These are phyloP conservation scores for Cucurbitaria berberidis DNA, from an alignment of 2,329 filamentous ascomycete species.

Conservation along the genomic window DNA sequence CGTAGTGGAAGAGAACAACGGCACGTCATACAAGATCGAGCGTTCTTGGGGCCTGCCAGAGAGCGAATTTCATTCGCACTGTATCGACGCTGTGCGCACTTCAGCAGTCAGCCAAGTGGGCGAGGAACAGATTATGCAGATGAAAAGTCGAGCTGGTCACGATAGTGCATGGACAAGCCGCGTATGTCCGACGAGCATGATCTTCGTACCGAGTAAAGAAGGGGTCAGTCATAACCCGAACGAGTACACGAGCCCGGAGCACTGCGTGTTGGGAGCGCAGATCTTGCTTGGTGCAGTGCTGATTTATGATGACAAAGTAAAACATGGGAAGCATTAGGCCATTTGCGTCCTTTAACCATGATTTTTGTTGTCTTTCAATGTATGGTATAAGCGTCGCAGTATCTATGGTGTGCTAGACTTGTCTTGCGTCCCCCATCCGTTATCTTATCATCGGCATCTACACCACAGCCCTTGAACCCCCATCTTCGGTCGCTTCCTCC, in stretches of 20 bases:
- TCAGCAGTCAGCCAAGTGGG: constrained; percentile 26
- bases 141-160: constrained; percentile 36
- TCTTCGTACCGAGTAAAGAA: constrained; percentile 53
- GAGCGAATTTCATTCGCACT: constrained; percentile 28
- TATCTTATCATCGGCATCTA: constrained; percentile 5
- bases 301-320: constrained; percentile 27
- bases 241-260: constrained; percentile 52
- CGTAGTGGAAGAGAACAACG: constrained; percentile 27
- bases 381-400: too few relatives aligned
- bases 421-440: too few relatives aligned
- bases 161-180: constrained; percentile 37
- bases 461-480: background rate
- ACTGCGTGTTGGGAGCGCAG: constrained; percentile 54
- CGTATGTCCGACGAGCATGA: constrained; percentile 48
- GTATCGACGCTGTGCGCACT: constrained; percentile 27
- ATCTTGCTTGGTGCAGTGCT: constrained; percentile 51
- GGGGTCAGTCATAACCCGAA: constrained; percentile 54
- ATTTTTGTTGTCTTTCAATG: background rate
- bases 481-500: constrained; percentile 1
- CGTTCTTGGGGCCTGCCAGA: constrained; percentile 37
- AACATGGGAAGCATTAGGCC: constrained; percentile 16
- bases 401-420: too few relatives aligned
- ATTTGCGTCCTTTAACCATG: background rate
- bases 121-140: constrained; percentile 30
- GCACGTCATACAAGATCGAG: constrained; percentile 27